Evolutionary conservation across 1,139 yeast species (phyloP).

Genomic region (Pichia norvegensis): DNA sequence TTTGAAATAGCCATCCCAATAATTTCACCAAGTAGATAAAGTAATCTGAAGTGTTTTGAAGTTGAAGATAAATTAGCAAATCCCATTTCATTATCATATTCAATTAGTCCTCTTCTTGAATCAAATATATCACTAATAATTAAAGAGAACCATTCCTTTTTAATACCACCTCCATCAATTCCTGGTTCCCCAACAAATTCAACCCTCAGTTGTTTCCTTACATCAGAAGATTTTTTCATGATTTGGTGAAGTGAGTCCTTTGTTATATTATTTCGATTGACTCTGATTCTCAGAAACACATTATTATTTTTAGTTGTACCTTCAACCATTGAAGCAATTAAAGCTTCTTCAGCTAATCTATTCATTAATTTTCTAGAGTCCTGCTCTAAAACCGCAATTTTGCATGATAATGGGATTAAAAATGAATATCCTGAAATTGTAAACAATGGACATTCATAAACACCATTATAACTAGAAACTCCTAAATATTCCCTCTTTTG

Average conservation of each 20-base stretch:
- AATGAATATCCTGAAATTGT: constrained; percentile 82
- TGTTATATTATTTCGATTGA: constrained; percentile 60
- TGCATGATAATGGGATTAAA: constrained; percentile 71
- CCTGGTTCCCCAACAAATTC: constrained; percentile 87
- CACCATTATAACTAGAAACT: constrained; percentile 20
- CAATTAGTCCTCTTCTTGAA: constrained; percentile 56
- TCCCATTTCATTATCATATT: constrained; percentile 59
- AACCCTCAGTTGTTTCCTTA: constrained; percentile 68
- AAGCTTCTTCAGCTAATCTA: constrained; percentile 82
- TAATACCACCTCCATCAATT: constrained; percentile 88
- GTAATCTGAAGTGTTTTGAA: constrained; percentile 31
- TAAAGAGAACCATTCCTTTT: constrained; percentile 85
- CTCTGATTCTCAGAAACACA: constrained; percentile 58
- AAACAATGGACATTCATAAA: constrained; percentile 28
- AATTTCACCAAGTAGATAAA: constrained; percentile 66
- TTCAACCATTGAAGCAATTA: constrained; percentile 60
- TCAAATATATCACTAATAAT: constrained; percentile 63
- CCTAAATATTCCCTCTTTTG: constrained; percentile 29
- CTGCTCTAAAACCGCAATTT: constrained; percentile 70
- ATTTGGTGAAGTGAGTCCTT: constrained; percentile 71
- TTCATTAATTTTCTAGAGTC: constrained; percentile 83
- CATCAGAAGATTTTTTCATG: constrained; percentile 47
- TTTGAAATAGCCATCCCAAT: constrained; percentile 87
- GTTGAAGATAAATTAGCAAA: constrained; percentile 63
- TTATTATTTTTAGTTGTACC: constrained; percentile 43